phyloP scores from a whole-genome alignment of 2,329 filamentous ascomycete species.

The Setomelanomma holmii region DNA sequence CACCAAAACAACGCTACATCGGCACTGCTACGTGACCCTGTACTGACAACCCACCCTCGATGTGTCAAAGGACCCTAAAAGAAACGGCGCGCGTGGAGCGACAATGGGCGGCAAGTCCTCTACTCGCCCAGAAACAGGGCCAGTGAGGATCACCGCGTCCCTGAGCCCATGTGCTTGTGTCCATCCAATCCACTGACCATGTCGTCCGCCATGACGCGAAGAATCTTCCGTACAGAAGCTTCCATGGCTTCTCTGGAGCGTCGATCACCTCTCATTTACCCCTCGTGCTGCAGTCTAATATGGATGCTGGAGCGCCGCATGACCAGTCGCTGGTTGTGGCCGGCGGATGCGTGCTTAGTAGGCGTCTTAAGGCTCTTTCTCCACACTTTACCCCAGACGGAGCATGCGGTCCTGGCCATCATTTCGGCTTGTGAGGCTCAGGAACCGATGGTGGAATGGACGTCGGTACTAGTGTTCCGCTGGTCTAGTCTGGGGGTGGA shows the following conservation, averaged over 20 bases:
- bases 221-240: slow-evolving; percentile 21
- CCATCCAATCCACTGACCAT: background rate
- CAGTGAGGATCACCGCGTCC: slow-evolving; percentile 16
- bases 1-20: background rate
- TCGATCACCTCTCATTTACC: slow-evolving; percentile 6
- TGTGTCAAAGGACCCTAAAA: background rate
- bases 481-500: background rate
- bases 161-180: slow-evolving; percentile 3
- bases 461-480: slow-evolving; percentile 10
- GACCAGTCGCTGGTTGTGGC: slow-evolving; percentile 8
- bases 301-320: slow-evolving; percentile 17
- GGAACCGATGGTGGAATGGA: slow-evolving; percentile 21
- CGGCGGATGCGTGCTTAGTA: background rate
- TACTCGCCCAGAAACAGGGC: slow-evolving; percentile 4
- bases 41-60: background rate
- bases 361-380: slow-evolving; percentile 8
- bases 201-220: slow-evolving; percentile 7
- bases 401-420: slow-evolving; percentile 5
- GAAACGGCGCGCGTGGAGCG: background rate
- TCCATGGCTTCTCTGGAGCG: slow-evolving; percentile 11
- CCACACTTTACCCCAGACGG: slow-evolving; percentile 30
- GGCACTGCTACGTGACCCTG: background rate
- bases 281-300: slow-evolving; percentile 9
- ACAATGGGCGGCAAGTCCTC: background rate
- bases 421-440: slow-evolving; percentile 31